Percentiles rank a stretch among this genome's conserved stretches.
Evolutionary conservation across 176 grass and related monocot species (phyloP).

Genomic region (Tillandsia fasciculata): DNA sequence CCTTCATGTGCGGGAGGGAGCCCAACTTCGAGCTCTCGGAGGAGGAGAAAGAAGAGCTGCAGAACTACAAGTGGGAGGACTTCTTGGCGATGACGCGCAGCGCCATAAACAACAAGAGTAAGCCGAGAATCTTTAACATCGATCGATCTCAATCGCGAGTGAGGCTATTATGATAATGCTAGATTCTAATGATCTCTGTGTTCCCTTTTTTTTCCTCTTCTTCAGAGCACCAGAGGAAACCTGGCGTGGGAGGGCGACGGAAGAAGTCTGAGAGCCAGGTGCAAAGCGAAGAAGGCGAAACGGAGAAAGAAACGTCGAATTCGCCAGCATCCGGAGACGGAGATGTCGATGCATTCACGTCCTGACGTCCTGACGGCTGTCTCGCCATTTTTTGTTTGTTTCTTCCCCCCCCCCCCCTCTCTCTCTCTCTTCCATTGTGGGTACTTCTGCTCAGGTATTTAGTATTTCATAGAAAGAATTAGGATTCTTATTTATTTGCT

Average conservation of each 20-base stretch:
- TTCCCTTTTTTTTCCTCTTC: slow-evolving; percentile 5
- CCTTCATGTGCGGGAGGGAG: slow-evolving; percentile 99
- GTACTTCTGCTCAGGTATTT: not conserved
- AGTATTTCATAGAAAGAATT: not conserved
- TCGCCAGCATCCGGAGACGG: slow-evolving; percentile 71
- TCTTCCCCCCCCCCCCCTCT: not conserved
- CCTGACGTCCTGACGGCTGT: slow-evolving; percentile 35
- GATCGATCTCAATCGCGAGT: not conserved
- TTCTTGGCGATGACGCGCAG: slow-evolving; percentile 74
- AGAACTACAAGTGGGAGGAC: slow-evolving; percentile 59
- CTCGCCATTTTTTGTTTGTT: not conserved
- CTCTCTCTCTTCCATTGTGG: not conserved
- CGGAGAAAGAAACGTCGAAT: slow-evolving; percentile 33
- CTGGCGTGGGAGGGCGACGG: slow-evolving; percentile 29
- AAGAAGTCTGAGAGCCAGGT: slow-evolving; percentile 33
- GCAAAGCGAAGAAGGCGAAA: slow-evolving; percentile 49
- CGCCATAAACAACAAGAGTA: slow-evolving; percentile 98
- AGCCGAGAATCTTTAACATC: not conserved
- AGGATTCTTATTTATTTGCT: not conserved
- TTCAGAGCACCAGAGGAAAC: slow-evolving; percentile 68
- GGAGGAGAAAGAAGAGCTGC: slow-evolving; percentile 72
- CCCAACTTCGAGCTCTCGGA: slow-evolving; percentile 77
- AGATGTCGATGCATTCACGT: slow-evolving; percentile 38
- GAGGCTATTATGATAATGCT: not conserved
- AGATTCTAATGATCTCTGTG: slow-evolving; percentile 17